Conservation (phyloP, 768 basidiomycete species). For the Mycena metata region DNA sequence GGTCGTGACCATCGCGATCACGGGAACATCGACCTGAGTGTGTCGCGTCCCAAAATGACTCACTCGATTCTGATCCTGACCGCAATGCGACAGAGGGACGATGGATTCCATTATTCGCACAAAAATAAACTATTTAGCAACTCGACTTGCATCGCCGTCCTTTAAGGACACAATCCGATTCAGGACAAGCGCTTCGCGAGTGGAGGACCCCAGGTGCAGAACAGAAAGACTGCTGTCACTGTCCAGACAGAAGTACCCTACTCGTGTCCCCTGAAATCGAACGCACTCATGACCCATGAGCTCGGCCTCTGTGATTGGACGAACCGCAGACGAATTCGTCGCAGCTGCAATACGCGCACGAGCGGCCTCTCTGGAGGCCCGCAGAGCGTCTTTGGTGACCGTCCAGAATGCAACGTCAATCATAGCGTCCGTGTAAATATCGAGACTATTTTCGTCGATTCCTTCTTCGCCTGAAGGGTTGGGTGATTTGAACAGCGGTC, state of each 20-base stretch:
- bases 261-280: conserved; percentile 94
- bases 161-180: conserved; percentile 95
- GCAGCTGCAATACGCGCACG: not conserved
- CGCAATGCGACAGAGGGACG: too few relatives aligned
- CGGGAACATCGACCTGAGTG: too few relatives aligned
- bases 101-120: too few relatives aligned
- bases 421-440: not conserved
- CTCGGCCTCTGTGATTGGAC: conserved; percentile 81
- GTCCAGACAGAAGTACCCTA: conserved; percentile 95
- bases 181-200: conserved; percentile 84
- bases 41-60: too few relatives aligned
- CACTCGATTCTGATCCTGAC: too few relatives aligned
- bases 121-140: not conserved
- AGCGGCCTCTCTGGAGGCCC: not conserved
- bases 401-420: conserved; percentile 3
- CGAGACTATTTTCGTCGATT: not conserved
- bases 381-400: not conserved
- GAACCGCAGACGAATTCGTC: conserved; percentile 60
- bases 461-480: conserved; percentile 63
- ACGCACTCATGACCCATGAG: conserved; percentile 91
- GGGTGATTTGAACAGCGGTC: conserved; percentile 93
- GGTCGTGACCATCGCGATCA: conserved; percentile 4
- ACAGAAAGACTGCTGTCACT: conserved; percentile 59
- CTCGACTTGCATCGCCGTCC: conserved; percentile 84
- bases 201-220: conserved; percentile 47